Evolutionary conservation across 2,329 filamentous ascomycete genomes (phyloP), one percentile per base, ranked within the genome.

Genomic region (Cordyceps cicadae): DNA sequence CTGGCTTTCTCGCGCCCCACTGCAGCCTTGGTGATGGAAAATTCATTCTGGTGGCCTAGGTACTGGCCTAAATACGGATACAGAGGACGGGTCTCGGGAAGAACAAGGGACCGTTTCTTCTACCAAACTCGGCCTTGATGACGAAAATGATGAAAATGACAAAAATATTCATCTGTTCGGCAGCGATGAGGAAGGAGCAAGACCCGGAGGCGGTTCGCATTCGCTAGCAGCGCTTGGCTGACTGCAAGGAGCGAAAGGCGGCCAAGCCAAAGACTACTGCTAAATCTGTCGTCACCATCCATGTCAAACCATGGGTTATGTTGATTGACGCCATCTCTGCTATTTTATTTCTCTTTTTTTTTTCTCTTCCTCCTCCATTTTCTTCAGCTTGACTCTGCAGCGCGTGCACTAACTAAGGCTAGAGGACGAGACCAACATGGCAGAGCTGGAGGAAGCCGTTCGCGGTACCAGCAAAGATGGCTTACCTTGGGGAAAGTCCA

Each of bases 221-320:
- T 76, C 90, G 90, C 72, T 91, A 95, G 77, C 88, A 92, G 82
- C 89, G 92, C 74, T 83, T 99, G 68, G 92, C 86, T 63, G 93
- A 93, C 76, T 97, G 97, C 87, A 88, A 85, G 77, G 89, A 90
- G 83, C 97, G 97, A 89, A 97, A 97, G 89, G 91, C 88, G 68
- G 84, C 83, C 77, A 96, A 96, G 86, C 79, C 82, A 67, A 96
- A 97, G 90, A 82, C 86, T 69, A 87, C 87, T 65, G 94, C 94
- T 75, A 99, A 97, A 86, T 97, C 93, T 62, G 81, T 97, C 65
- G 91, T 97, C 71, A 97, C 91, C 66, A 71, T 99, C 67, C 93
- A 97, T 71, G 89, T 97, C 68, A 97, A 99, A 87, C 94, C 94
- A 72, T 97, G 94, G 93, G 93, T 92, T 96, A 88, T 69, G 89